Evolutionary conservation across 2,329 filamentous ascomycete genomes (phyloP).

Genomic region (Botryotinia calthae): DNA sequence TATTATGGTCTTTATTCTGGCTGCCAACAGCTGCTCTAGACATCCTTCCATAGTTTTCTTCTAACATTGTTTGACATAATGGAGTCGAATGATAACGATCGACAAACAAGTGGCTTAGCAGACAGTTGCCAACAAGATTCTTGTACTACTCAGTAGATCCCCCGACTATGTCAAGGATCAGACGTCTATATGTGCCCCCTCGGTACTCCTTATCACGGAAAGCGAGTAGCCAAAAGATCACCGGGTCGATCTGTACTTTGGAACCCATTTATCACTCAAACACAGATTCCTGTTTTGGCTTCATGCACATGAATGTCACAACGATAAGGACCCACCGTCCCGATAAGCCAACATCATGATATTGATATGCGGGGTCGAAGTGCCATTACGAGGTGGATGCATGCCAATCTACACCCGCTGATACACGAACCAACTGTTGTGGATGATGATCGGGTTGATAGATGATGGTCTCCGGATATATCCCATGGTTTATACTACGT

Average conservation of each 20-base stretch:
- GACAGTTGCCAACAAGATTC: background rate
- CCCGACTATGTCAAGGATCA: background rate
- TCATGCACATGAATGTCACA: conserved; percentile 1
- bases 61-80: background rate
- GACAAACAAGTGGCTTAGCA: background rate
- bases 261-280: background rate
- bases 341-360: conserved; percentile 2
- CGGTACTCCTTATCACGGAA: background rate
- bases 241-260: background rate
- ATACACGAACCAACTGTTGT: conserved; percentile 2
- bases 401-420: background rate
- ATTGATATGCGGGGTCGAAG: conserved; percentile 7
- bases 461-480: background rate
- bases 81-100: background rate
- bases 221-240: background rate
- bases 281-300: conserved; percentile 7
- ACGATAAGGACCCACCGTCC: conserved; percentile 7
- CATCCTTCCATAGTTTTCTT: background rate
- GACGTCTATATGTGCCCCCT: background rate
- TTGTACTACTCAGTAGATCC: background rate
- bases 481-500: background rate
- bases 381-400: background rate
- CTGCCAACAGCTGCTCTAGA: background rate
- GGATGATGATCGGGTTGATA: background rate
- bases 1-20: too few species aligned